Conservation (phyloP, 129 eudicot genomes). For the Escallonia rubra region DNA sequence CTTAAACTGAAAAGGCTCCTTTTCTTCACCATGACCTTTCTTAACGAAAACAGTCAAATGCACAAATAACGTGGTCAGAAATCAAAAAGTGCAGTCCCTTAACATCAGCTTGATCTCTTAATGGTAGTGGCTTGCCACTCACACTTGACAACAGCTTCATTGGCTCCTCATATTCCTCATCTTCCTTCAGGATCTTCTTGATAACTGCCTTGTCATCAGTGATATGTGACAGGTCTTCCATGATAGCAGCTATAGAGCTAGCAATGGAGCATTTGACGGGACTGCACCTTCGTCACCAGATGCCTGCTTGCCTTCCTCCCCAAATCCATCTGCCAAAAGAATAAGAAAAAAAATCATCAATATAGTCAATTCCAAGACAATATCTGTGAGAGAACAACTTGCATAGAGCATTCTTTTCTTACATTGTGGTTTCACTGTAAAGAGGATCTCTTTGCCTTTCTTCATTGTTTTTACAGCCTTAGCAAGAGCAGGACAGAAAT, state of each 20-base stretch:
- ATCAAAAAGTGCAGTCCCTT: too few relatives aligned
- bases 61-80: too few relatives aligned
- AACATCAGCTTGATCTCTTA: background rate
- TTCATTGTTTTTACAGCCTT: conserved; percentile 90
- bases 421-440: conserved; percentile 84
- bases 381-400: background rate
- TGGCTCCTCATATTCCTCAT: conserved; percentile 82
- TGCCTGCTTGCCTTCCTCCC: conserved; percentile 78
- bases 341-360: background rate
- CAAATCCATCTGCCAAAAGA: conserved; percentile 70
- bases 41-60: too few relatives aligned
- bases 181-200: conserved; percentile 75
- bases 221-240: conserved; percentile 66
- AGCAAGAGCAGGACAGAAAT: conserved; percentile 76
- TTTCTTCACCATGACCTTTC: too few relatives aligned
- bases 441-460: conserved; percentile 70
- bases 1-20: too few relatives aligned
- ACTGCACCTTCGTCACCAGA: conserved; percentile 57
- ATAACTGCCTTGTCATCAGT: conserved; percentile 69
- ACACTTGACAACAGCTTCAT: conserved; percentile 71
- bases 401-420: conserved; percentile 11
- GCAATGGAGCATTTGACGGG: conserved; percentile 70
- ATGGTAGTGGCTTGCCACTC: background rate
- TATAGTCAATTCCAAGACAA: background rate
- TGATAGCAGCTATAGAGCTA: conserved; percentile 58